Conservation (phyloP, 257 asterid species). For the Jasminum sambac region DNA sequence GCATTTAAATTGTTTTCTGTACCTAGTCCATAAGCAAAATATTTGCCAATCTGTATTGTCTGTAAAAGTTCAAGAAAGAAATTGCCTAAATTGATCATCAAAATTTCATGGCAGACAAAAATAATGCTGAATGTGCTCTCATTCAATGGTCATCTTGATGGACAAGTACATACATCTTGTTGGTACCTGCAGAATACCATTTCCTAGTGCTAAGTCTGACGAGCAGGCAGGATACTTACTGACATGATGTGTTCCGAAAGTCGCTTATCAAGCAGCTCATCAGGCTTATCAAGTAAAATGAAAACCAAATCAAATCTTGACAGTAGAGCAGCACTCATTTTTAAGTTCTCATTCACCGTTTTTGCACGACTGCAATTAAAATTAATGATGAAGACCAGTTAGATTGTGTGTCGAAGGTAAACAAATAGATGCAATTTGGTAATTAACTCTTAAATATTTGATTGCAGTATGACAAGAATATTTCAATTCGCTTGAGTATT, state of each 20-base stretch:
- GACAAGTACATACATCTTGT: not conserved
- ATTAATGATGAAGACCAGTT: not conserved
- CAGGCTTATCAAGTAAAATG: slow-evolving; percentile 95
- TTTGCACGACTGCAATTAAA: slow-evolving; percentile 88
- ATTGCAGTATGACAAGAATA: slow-evolving; percentile 14
- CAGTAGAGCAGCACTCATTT: slow-evolving; percentile 92
- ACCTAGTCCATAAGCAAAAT: not conserved
- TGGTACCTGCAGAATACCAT: slow-evolving; percentile 18
- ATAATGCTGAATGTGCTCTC: not conserved
- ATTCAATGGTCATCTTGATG: not conserved
- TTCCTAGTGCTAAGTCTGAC: slow-evolving; percentile 22
- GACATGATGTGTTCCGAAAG: slow-evolving; percentile 99
- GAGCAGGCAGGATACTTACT: slow-evolving; percentile 57
- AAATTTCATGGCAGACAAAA: slow-evolving; percentile 8
- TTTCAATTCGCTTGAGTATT: not conserved
- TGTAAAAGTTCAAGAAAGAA: not conserved
- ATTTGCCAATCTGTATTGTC: not conserved
- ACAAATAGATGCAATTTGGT: slow-evolving; percentile 5
- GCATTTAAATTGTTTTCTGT: not conserved
- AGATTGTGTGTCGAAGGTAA: not conserved
- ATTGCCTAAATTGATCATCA: not conserved
- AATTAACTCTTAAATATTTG: slow-evolving; percentile 20
- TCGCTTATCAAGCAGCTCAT: slow-evolving; percentile 86
- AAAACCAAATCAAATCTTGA: slow-evolving; percentile 98
- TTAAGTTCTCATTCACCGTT: slow-evolving; percentile 97